Conservation (phyloP, 805 yeast genomes). For the Saccharomycopsis sp. region DNA sequence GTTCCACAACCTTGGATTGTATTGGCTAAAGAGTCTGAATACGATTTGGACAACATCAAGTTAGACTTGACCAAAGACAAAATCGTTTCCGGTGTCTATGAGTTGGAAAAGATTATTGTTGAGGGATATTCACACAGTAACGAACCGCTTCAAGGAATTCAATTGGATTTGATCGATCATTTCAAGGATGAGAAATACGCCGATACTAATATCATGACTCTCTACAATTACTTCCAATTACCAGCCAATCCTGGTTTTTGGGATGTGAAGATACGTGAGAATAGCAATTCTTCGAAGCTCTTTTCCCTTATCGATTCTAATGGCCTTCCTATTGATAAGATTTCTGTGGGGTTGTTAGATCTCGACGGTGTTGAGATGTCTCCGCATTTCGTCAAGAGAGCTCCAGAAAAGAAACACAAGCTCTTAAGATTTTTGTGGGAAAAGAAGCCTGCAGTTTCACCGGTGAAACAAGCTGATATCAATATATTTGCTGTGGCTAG, state of each 20-base stretch:
- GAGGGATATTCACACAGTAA: slow-evolving; percentile 57
- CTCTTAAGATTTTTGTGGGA: background rate
- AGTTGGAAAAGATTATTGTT: slow-evolving; percentile 48
- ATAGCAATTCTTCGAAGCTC: slow-evolving; percentile 36
- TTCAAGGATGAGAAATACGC: slow-evolving; percentile 24
- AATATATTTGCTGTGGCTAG: slow-evolving; percentile 80
- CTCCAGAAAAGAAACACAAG: slow-evolving; percentile 13
- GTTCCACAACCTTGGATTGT: slow-evolving; percentile 66
- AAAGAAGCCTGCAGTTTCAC: background rate
- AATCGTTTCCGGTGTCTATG: slow-evolving; percentile 39
- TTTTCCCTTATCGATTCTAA: slow-evolving; percentile 34
- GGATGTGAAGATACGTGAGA: slow-evolving; percentile 40
- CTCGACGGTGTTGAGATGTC: slow-evolving; percentile 40
- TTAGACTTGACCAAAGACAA: slow-evolving; percentile 32
- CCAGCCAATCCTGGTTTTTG: slow-evolving; percentile 67
- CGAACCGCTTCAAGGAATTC: slow-evolving; percentile 42
- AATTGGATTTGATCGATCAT: slow-evolving; percentile 27
- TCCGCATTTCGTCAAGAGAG: slow-evolving; percentile 39
- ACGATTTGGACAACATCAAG: slow-evolving; percentile 61
- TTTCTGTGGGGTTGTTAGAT: slow-evolving; percentile 33
- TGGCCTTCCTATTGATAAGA: slow-evolving; percentile 19
- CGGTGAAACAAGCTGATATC: slow-evolving; percentile 45
- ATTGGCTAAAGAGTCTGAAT: slow-evolving; percentile 40
- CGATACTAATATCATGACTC: slow-evolving; percentile 70
- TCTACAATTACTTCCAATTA: slow-evolving; percentile 79